Evolutionary conservation across 768 basidiomycete genomes (phyloP), one percentile per base, ranked within the genome.

Genomic region (Lactifluus pinguis): DNA sequence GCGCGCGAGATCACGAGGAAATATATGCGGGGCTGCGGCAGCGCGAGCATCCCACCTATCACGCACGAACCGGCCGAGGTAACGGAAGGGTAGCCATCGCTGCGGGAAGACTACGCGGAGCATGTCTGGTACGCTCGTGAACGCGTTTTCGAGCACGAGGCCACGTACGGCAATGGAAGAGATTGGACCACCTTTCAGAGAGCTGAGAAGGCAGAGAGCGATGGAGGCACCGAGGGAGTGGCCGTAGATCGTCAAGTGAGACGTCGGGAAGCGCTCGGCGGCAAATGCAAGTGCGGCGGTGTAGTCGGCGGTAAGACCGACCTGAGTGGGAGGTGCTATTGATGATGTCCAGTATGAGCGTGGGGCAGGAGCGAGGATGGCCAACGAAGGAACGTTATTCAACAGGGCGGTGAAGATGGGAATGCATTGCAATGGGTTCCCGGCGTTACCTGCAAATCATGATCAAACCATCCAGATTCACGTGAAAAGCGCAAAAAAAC

Each of bases 321-420:
- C 30, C 59, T 81, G 69, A 0, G 77, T 76, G 0, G 80, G 77
- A 0, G 69, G 56, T 8, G 72, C 53, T 9, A 64, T 68, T 4
- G 76, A 74, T 3, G 80, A 80, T 21, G 74, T 76, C 76, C 80
- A 81, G 66, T 74, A 82, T 0, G 79, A 79, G 9, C 80, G 76
- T 0, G 81, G 81, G 0, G 79, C 76, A 32, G 76, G 62, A 8
- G 78, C 75, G 45, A 79, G 48, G 59, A 79, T 62, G 67, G 61
- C 49, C 32, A 59, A 51, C 32, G 54, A 49, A 30, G 53, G 65
- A 54, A 67, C 34, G 3, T 62, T 56, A 54, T 53, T 66, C 3
- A 76, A 65, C 4, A 77, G 65, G 17, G 62, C 54, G 54, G 72
- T 65, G 65, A 81, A 80, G 42, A 79, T 68, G 1, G 79, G 77